Evolutionary conservation across 2,329 filamentous ascomycete genomes (phyloP).

Genomic region (Penicillium occitanis): DNA sequence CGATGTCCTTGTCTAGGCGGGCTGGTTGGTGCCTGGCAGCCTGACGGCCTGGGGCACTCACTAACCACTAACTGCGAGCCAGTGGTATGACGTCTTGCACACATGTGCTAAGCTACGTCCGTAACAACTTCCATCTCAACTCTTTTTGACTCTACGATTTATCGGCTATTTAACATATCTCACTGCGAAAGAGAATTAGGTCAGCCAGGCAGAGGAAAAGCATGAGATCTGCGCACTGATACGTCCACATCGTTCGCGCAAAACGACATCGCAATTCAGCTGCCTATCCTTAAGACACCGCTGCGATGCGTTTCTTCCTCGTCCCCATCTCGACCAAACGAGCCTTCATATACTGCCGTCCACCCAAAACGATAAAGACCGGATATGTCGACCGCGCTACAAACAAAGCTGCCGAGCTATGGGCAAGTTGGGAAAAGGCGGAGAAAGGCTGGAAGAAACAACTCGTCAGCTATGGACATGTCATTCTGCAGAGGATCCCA

Average conservation of each 20-base stretch:
- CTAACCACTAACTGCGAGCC: constrained; percentile 8
- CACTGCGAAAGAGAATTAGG: neutral
- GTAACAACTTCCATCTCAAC: neutral
- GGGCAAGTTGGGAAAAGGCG: constrained; percentile 84
- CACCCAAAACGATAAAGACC: constrained; percentile 44
- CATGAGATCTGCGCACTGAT: neutral
- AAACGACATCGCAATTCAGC: neutral
- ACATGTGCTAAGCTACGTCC: constrained; percentile 17
- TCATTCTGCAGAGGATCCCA: constrained; percentile 79
- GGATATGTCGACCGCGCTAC: constrained; percentile 68
- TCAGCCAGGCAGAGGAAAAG: neutral
- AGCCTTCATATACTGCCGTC: constrained; percentile 87
- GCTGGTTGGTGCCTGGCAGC: constrained; percentile 12
- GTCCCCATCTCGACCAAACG: constrained; percentile 89
- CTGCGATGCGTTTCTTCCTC: constrained; percentile 84
- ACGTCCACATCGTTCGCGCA: neutral
- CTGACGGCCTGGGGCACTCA: neutral
- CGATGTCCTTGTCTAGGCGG: neutral
- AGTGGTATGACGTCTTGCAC: constrained; percentile 22
- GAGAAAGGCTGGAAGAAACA: constrained; percentile 84
- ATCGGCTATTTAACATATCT: neutral
- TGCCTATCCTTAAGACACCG: constrained; percentile 9
- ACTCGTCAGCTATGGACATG: constrained; percentile 83
- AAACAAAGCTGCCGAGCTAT: constrained; percentile 70
- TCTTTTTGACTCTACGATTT: neutral